Conservation (phyloP, 108 stramenopile genomes). For the Bacterosira constricta region DNA sequence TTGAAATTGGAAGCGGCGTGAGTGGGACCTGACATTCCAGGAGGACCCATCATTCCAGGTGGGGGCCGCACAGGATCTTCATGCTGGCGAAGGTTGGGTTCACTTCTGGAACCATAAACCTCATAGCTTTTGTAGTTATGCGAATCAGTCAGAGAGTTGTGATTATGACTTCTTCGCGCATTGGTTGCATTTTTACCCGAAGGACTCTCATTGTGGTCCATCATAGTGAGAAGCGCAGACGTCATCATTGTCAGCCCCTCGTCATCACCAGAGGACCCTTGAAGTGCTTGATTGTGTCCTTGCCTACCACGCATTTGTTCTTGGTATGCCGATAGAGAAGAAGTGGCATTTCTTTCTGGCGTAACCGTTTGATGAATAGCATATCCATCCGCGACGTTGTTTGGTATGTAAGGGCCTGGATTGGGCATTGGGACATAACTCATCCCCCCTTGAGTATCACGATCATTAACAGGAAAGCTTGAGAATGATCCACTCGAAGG, state of each 20-base stretch:
- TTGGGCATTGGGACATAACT: background rate
- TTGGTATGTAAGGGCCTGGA: constrained; percentile 6
- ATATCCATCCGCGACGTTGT: background rate
- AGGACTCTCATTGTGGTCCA: constrained; percentile 61
- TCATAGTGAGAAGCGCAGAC: constrained; percentile 82
- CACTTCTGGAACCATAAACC: background rate
- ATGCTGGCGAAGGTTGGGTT: background rate
- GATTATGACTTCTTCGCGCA: background rate
- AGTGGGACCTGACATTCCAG: background rate
- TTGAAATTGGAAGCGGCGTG: background rate
- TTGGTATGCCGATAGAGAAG: background rate
- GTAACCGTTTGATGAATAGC: background rate
- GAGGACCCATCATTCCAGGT: constrained; percentile 23
- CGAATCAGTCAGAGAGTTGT: background rate
- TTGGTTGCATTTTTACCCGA: background rate
- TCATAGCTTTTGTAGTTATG: background rate
- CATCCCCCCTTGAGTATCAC: constrained; percentile 5
- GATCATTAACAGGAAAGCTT: constrained; percentile 7
- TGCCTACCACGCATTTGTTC: background rate
- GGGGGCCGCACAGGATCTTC: constrained; percentile 4
- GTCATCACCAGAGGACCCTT: constrained; percentile 38
- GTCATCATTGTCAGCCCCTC: constrained; percentile 88
- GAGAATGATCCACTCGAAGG: constrained; percentile 28
- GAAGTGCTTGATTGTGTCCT: background rate
- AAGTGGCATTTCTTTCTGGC: background rate